Evolutionary conservation across 257 asterid species (phyloP).

Genomic region (Catharanthus roseus): DNA sequence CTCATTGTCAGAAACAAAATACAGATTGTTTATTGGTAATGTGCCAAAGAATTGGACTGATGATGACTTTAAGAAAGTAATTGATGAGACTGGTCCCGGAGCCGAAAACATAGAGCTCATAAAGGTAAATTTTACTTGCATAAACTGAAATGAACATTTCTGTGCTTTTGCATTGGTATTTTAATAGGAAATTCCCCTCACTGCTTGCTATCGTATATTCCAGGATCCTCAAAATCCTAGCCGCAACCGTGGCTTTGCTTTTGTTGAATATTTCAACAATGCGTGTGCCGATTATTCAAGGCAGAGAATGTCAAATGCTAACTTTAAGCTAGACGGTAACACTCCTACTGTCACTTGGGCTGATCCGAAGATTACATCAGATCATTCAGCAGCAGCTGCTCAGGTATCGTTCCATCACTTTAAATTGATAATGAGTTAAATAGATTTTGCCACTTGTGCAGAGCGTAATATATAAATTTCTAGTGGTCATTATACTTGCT

Average conservation of each 20-base stretch:
- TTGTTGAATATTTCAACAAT: constrained; percentile 88
- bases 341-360: constrained; percentile 95
- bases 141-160: constrained; percentile 3
- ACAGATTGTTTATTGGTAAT: constrained; percentile 83
- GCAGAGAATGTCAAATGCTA: constrained; percentile 57
- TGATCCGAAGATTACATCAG: constrained; percentile 78
- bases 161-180: constrained; percentile 5
- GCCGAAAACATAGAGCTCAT: constrained; percentile 85
- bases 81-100: constrained; percentile 86
- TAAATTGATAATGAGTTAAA: constrained; percentile 2
- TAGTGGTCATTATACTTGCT: neutral
- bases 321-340: constrained; percentile 76
- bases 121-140: constrained; percentile 44
- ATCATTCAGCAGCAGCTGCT: constrained; percentile 73
- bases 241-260: constrained; percentile 92
- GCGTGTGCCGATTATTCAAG: constrained; percentile 95
- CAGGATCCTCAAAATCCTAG: constrained; percentile 89
- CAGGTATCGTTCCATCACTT: constrained; percentile 47
- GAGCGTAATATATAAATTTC: neutral
- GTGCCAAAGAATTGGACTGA: constrained; percentile 84
- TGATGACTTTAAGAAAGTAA: constrained; percentile 60
- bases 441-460: constrained; percentile 1
- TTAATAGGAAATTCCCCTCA: neutral
- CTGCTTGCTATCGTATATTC: constrained; percentile 13
- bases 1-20: constrained; percentile 82